Percentiles rank a stretch among this genome's conserved stretches.
Evolutionary conservation across 2,329 filamentous ascomycete species (phyloP).

Genomic region (Talaromyces atroroseus): DNA sequence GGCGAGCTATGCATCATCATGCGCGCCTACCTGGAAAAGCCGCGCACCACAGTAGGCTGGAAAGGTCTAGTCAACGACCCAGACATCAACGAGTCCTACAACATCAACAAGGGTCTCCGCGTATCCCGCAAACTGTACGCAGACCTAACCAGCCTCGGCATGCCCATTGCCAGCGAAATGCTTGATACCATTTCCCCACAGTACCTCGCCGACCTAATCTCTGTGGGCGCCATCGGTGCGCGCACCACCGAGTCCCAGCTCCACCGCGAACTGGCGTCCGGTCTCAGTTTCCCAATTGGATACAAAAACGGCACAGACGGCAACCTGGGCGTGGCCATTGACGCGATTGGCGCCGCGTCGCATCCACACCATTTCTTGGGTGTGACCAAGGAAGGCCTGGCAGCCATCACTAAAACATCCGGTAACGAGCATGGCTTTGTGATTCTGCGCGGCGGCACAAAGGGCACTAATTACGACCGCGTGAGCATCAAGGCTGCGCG

Average conservation of each 20-base stretch:
- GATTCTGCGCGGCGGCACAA: constrained; percentile 84
- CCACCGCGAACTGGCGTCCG: constrained; percentile 90
- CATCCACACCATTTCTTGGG: constrained; percentile 88
- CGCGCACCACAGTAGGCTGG: constrained; percentile 96
- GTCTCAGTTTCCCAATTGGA: constrained; percentile 92
- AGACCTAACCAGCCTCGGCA: constrained; percentile 77
- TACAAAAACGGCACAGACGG: constrained; percentile 99
- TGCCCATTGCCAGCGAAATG: constrained; percentile 98
- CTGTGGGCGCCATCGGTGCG: constrained; percentile 89
- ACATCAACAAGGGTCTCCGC: constrained; percentile 97
- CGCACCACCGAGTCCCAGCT: constrained; percentile 95
- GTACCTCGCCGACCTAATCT: constrained; percentile 94
- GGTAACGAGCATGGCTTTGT: constrained; percentile 98
- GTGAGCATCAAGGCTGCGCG: constrained; percentile 74
- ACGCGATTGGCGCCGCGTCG: constrained; percentile 74
- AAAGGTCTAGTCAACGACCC: constrained; percentile 99
- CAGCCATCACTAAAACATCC: constrained; percentile 85
- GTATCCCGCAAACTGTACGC: constrained; percentile 90
- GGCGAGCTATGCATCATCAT: constrained; percentile 88
- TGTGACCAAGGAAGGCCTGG: constrained; percentile 94
- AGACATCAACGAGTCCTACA: constrained; percentile 92
- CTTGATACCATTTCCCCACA: constrained; percentile 97
- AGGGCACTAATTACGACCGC: constrained; percentile 89
- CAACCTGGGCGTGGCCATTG: constrained; percentile 82
- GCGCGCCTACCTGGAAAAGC: constrained; percentile 98